phyloP scores from a whole-genome alignment of 2,329 filamentous ascomycete species.

The Hypoxylon sp. region DNA sequence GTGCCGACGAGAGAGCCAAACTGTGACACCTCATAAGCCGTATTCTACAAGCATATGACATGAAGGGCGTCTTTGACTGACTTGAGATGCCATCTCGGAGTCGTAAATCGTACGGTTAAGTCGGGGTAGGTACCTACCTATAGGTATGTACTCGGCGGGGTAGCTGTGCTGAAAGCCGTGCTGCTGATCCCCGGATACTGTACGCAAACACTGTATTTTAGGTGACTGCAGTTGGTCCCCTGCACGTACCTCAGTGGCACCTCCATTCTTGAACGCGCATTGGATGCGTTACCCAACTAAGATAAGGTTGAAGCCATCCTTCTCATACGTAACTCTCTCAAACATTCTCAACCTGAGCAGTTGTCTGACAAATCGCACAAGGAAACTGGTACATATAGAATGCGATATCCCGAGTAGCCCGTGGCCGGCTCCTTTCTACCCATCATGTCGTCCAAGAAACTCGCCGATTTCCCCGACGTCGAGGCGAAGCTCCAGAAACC shows the following conservation, averaged over 20 bases:
- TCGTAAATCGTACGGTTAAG: background rate
- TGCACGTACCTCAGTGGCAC: background rate
- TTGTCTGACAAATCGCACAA: constrained; percentile 7
- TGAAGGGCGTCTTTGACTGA: constrained; percentile 10
- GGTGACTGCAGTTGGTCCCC: background rate
- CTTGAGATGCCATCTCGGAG: background rate
- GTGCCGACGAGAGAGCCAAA: background rate
- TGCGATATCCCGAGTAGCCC: constrained; percentile 23
- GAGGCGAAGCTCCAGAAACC: constrained; percentile 83
- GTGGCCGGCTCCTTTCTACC: constrained; percentile 18
- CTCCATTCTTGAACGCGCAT: constrained; percentile 6
- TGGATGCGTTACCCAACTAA: constrained; percentile 4
- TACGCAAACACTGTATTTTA: constrained; percentile 4
- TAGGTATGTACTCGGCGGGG: constrained; percentile 12
- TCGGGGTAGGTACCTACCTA: too few relatives aligned
- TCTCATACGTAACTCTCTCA: constrained; percentile 18
- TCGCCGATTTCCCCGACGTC: constrained; percentile 75
- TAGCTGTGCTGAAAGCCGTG: constrained; percentile 7
- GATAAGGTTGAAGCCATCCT: constrained; percentile 12
- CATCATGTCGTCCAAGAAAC: constrained; percentile 61
- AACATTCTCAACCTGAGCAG: constrained; percentile 5
- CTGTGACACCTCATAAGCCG: background rate
- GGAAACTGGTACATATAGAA: constrained; percentile 14
- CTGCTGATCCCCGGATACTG: background rate
- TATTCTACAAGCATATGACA: background rate